Base-by-base conservation (phyloP, 768 basidiomycete genomes). In the Lactarius tabidus region DNA sequence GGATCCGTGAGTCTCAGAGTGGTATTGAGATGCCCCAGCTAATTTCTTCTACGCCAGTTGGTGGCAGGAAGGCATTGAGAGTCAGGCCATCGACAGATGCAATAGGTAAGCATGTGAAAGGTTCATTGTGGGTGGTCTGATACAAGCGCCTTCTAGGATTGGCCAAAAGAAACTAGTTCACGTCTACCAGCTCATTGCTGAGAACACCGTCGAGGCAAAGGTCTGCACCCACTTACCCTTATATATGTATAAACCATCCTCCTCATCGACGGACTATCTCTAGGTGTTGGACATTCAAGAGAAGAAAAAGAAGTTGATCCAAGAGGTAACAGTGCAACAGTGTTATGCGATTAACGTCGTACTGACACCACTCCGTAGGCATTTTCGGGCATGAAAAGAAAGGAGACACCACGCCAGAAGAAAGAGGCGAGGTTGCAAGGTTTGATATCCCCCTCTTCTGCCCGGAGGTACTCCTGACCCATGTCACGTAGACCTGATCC, bases 61-160 rank as follows among this genome's bases (percentile, higher is more conserved):
- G 87, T 90, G 89, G 89, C 89, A 88, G 80, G 90, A 91, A 71
- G 89, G 90, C 2, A 93, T 93, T 39, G 91, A 93, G 75, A 87
- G 86, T 69, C 90, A 93, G 72, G 90, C 91, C 2, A 87, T 92
- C 59, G 90, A 91, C 72, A 78, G 89, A 69, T 89, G 88, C 62
- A 92, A 92, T 70, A 84, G 90, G 82, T 80, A 68, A 62, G 74
- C 54, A 7, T 17, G 43, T 6, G 6, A 20, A 41, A 26, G 43
- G 2, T 41, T 10, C 5, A 9, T 26, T 35, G 15, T 38, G 29
- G 35, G 18, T 29, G 36, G 3, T 5, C 29, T 23, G 29, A 48
- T 4, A 35, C 26, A 62, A 39, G 48, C 33, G 20, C 54, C 36
- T 53, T 45, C 43, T 63, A 80, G 83, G 58, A 92, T 93, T 67